phyloP scores from a whole-genome alignment of 225 moss, liverwort and hornwort genomes.

The Anthoceros angustus region DNA sequence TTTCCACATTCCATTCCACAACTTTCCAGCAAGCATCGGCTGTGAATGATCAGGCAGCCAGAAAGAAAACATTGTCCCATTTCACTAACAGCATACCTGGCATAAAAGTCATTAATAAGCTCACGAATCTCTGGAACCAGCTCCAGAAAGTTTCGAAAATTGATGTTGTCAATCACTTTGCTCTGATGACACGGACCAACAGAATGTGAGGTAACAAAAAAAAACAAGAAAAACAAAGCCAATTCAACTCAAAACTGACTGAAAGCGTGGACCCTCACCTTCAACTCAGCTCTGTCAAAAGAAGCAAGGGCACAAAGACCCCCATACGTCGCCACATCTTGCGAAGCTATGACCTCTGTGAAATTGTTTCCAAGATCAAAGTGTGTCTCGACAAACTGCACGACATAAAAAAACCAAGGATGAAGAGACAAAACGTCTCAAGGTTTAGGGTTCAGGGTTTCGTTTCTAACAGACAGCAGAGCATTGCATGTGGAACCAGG shows the following conservation, averaged over 20 bases:
- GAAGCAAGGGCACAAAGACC: conserved; percentile 97
- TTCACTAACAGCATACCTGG: conserved; percentile 32
- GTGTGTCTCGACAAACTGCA: conserved; percentile 93
- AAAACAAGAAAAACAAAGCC: not conserved
- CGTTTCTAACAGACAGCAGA: not conserved
- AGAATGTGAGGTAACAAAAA: conserved; percentile 9
- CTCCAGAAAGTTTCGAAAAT: conserved; percentile 94
- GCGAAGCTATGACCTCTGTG: conserved; percentile 86
- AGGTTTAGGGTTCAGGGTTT: not conserved
- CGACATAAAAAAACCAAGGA: not conserved
- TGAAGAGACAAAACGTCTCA: not conserved
- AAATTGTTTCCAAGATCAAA: conserved; percentile 92
- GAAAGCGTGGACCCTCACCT: conserved; percentile 26
- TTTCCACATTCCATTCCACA: no score
- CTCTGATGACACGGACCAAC: conserved; percentile 24
- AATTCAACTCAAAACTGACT: not conserved
- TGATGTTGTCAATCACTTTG: conserved; percentile 97
- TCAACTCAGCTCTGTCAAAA: conserved; percentile 93
- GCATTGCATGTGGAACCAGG: not conserved
- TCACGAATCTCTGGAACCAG: conserved; percentile 97
- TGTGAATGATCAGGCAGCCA: not conserved
- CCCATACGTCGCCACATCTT: conserved; percentile 97
- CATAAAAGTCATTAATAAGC: conserved; percentile 93
- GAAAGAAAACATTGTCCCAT: not conserved
- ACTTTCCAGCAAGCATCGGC: no score